Conservation (phyloP, 2,329 filamentous ascomycete species). For the Alternaria metachromatica region DNA sequence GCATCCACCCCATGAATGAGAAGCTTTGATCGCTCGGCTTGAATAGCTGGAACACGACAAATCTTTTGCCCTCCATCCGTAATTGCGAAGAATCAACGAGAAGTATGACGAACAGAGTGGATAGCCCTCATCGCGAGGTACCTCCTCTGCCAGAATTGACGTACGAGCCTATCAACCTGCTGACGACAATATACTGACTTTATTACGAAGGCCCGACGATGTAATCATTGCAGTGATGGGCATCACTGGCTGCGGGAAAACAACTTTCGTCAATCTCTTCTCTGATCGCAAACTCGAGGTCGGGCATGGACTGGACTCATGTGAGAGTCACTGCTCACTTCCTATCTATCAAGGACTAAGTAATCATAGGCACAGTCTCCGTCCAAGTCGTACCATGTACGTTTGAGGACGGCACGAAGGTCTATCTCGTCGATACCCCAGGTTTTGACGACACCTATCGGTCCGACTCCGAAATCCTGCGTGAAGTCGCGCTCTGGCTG, state of each 20-base stretch:
- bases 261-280: constrained; percentile 43
- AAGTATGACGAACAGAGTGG: background rate
- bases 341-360: background rate
- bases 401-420: background rate
- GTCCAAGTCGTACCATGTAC: constrained; percentile 6
- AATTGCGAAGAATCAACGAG: background rate
- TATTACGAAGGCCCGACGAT: background rate
- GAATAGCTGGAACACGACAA: background rate
- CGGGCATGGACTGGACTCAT: constrained; percentile 13
- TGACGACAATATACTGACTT: background rate
- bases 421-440: constrained; percentile 54
- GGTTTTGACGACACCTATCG: constrained; percentile 57
- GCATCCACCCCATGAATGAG: background rate
- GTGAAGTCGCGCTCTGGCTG: constrained; percentile 53
- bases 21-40: background rate
- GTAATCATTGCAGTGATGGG: constrained; percentile 51
- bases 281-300: constrained; percentile 13
- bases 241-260: constrained; percentile 52
- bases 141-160: background rate
- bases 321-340: background rate
- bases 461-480: constrained; percentile 55
- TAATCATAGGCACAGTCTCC: constrained; percentile 1
- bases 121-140: background rate
- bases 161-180: background rate
- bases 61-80: background rate